Evolutionary conservation across 2,329 filamentous ascomycete genomes (phyloP).

Genomic region (Neonectria faginata): DNA sequence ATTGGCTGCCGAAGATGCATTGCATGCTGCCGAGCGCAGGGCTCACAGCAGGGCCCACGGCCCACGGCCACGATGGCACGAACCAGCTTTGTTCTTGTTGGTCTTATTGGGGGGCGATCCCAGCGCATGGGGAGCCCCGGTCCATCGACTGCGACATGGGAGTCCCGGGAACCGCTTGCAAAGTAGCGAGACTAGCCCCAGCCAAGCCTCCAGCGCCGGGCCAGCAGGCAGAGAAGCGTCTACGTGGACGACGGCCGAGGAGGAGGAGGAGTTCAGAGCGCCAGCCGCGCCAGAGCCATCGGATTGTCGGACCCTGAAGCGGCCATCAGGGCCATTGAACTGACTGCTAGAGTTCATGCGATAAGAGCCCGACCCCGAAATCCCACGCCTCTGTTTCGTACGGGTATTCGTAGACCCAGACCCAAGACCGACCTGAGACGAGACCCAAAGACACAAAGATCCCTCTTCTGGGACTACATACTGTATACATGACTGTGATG

Average conservation of each 20-base stretch:
- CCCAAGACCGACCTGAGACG: neutral
- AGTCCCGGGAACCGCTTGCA: slow-evolving; percentile 33
- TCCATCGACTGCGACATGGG: slow-evolving; percentile 27
- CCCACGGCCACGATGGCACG: slow-evolving; percentile 17
- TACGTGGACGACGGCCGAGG: slow-evolving; percentile 25
- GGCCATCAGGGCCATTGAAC: slow-evolving; percentile 11
- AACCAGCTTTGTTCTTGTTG: slow-evolving; percentile 39
- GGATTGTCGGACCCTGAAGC: neutral
- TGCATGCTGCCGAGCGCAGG: slow-evolving; percentile 32
- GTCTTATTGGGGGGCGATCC: slow-evolving; percentile 34
- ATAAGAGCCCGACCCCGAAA: slow-evolving; percentile 20
- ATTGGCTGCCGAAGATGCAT: slow-evolving; percentile 38
- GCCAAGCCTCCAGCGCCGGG: slow-evolving; percentile 5
- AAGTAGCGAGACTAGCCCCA: slow-evolving; percentile 1
- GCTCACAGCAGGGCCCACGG: neutral
- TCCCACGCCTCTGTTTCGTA: no score
- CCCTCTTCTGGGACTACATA: neutral
- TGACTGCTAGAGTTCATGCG: neutral
- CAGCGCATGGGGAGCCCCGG: slow-evolving; percentile 14
- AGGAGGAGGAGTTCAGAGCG: slow-evolving; percentile 25
- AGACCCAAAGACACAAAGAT: neutral
- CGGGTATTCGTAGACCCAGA: no score
- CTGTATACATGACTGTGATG: slow-evolving; percentile 17
- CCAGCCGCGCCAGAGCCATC: slow-evolving; percentile 30
- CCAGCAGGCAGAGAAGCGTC: slow-evolving; percentile 17